Evolutionary conservation across 805 yeast species (phyloP).

Genomic region (Nakazawaea populi): DNA sequence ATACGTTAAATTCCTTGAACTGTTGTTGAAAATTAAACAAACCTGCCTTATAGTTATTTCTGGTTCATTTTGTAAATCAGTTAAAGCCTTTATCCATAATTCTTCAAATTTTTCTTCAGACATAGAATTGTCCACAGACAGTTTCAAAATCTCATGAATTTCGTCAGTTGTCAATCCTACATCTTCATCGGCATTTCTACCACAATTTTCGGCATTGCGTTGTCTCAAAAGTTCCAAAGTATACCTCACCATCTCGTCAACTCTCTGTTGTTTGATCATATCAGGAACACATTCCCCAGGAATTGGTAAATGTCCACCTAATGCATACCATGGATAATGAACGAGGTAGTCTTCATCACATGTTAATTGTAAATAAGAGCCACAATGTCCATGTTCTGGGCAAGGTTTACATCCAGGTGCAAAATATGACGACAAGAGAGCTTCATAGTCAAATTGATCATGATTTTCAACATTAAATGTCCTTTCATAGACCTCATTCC

Average conservation of each 20-base stretch:
- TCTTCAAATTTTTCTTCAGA: slow-evolving; percentile 65
- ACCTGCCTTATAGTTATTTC: slow-evolving; percentile 79
- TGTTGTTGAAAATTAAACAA: slow-evolving; percentile 18
- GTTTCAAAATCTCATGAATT: slow-evolving; percentile 44
- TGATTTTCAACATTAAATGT: slow-evolving; percentile 22
- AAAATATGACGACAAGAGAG: slow-evolving; percentile 34
- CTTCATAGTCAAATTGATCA: slow-evolving; percentile 28
- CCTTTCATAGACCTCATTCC: slow-evolving; percentile 44
- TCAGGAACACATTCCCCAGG: slow-evolving; percentile 70
- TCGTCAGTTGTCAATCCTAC: slow-evolving; percentile 48
- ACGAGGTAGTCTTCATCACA: slow-evolving; percentile 67
- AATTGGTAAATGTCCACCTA: slow-evolving; percentile 54
- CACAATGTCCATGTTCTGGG: slow-evolving; percentile 78
- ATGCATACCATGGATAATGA: slow-evolving; percentile 45
- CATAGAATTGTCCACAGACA: slow-evolving; percentile 38
- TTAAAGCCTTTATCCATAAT: slow-evolving; percentile 62
- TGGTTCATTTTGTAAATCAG: slow-evolving; percentile 58
- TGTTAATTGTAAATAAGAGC: slow-evolving; percentile 46
- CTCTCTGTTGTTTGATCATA: slow-evolving; percentile 59
- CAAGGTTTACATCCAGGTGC: slow-evolving; percentile 70
- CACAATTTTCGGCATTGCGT: slow-evolving; percentile 64
- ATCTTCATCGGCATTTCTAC: slow-evolving; percentile 36
- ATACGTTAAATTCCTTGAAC: no score
- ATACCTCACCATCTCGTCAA: slow-evolving; percentile 59
- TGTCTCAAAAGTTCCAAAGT: slow-evolving; percentile 61